phyloP scores from a whole-genome alignment of 23 red algal genomes.

The Gracilaria domingensis region DNA sequence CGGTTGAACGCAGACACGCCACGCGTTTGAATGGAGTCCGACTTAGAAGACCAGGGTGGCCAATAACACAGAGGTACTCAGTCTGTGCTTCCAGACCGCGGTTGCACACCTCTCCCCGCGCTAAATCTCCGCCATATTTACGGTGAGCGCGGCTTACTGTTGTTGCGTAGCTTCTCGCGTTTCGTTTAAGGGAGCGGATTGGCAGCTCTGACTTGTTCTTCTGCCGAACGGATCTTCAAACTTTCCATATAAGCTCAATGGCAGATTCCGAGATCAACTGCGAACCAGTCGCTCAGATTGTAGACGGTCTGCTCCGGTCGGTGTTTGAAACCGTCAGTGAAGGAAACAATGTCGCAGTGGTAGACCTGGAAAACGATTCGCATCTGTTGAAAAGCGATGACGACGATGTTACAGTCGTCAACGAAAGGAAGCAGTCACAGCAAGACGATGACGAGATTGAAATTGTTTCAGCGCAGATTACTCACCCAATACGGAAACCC shows the following conservation, averaged over 20 bases:
- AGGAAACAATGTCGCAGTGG: background rate
- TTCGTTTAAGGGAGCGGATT: background rate
- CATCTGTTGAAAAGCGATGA: background rate
- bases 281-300: constrained; percentile 4
- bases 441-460: background rate
- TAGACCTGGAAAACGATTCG: constrained; percentile 1
- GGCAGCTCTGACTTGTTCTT: constrained; percentile 2
- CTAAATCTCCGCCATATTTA: background rate
- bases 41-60: background rate
- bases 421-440: background rate
- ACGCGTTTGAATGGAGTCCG: background rate
- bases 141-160: background rate
- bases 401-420: background rate
- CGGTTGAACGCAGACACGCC: background rate
- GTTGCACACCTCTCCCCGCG: too few relatives aligned
- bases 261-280: background rate
- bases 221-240: background rate
- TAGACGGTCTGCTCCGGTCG: background rate
- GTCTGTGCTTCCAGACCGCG: background rate
- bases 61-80: background rate
- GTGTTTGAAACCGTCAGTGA: background rate
- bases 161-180: background rate
- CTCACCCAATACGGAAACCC: background rate
- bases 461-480: constrained; percentile 21
- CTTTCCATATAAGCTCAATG: background rate